Evolutionary conservation across 176 grass and related monocot genomes (phyloP).

Genomic region (Secale cereale): DNA sequence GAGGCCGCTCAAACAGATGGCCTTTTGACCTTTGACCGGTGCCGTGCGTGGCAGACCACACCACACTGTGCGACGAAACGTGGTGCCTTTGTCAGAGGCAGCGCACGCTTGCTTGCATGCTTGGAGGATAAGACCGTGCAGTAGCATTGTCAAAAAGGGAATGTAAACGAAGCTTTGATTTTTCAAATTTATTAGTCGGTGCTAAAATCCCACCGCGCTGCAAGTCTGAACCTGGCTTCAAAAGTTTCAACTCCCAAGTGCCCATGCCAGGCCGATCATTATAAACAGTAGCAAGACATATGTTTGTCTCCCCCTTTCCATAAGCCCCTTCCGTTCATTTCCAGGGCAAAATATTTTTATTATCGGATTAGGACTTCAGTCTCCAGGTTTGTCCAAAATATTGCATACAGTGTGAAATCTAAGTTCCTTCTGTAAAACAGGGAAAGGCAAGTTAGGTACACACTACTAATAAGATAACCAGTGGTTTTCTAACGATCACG

Average conservation of each 20-base stretch:
- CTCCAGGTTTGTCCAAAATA: neutral
- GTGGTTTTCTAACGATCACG: neutral
- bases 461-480: neutral
- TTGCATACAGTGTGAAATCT: neutral
- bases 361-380: neutral
- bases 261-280: neutral
- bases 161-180: conserved; percentile 15
- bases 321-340: neutral
- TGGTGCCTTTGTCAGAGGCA: conserved; percentile 7
- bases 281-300: neutral
- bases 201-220: conserved; percentile 24
- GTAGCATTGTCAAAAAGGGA: conserved; percentile 36
- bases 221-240: conserved; percentile 26
- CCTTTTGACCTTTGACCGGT: conserved; percentile 1
- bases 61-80: neutral
- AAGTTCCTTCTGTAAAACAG: neutral
- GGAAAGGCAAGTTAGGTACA: neutral
- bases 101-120: neutral
- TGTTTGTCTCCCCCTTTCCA: neutral
- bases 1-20: neutral
- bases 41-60: neutral
- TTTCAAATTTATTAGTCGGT: neutral
- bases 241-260: neutral
- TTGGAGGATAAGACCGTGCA: neutral
- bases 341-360: neutral